Percentiles rank a stretch among this genome's conserved stretches.
phyloP scores from a whole-genome alignment of 257 asterid species.

The Solanum pennellii region DNA sequence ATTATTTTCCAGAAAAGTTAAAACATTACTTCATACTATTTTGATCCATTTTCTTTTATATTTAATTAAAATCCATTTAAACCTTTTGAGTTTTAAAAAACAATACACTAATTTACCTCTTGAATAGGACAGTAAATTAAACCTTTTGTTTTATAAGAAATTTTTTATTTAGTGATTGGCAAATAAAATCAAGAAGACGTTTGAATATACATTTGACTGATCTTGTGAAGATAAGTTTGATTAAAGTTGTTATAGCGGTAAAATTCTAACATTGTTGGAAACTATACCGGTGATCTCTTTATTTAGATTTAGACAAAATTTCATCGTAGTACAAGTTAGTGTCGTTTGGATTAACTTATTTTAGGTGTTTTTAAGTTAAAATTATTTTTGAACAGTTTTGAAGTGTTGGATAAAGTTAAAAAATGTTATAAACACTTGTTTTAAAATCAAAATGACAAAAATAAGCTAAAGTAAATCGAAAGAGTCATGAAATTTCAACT shows the following conservation, averaged over 20 bases:
- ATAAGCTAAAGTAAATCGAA: no score
- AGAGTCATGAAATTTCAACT: not conserved
- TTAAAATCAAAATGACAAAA: fast-evolving
- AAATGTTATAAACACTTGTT: no score
- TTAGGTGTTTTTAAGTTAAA: no score
- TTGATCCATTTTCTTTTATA: not conserved
- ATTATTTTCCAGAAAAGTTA: not conserved
- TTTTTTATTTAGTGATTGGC: not conserved
- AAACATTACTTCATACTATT: not conserved
- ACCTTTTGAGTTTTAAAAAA: not conserved
- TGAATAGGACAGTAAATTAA: not conserved
- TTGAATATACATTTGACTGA: not conserved
- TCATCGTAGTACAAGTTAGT: not conserved
- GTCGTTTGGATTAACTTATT: no score
- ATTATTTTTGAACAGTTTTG: no score
- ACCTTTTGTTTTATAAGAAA: not conserved
- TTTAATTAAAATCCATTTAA: not conserved
- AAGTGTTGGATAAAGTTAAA: no score
- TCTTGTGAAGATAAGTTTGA: no score
- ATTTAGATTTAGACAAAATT: no score
- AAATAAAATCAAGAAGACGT: not conserved
- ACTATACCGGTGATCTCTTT: fast-evolving
- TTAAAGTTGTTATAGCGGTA: no score
- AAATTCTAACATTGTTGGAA: no score
- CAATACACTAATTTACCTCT: not conserved